These are phyloP conservation scores for Xanthoconium stramineum DNA, from an alignment of 768 basidiomycete genomes.

Conservation along the genomic window DNA sequence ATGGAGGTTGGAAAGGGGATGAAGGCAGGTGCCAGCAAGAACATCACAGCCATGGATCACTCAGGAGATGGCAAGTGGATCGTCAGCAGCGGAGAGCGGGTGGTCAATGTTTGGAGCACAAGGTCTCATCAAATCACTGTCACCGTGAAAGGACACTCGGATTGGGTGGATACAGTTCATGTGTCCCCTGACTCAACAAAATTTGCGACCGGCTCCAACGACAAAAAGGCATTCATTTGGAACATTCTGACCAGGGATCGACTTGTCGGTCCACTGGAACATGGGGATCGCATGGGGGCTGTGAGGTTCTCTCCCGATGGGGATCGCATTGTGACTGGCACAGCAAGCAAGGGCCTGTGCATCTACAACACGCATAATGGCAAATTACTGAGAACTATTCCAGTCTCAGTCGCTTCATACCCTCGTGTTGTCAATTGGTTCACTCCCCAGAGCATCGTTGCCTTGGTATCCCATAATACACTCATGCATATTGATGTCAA, in stretches of 20 bases:
- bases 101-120: background rate
- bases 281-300: background rate
- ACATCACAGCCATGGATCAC: background rate
- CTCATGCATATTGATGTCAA: background rate
- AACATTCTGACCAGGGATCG: conserved; percentile 1
- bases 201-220: conserved; percentile 2
- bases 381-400: background rate
- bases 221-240: conserved; percentile 3
- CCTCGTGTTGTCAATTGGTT: background rate
- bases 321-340: background rate
- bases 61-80: conserved; percentile 1
- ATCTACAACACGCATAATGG: conserved; percentile 1
- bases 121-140: background rate
- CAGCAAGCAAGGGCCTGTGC: background rate
- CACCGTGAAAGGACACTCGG: background rate
- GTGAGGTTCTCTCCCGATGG: conserved; percentile 14
- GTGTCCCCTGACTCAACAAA: conserved; percentile 7
- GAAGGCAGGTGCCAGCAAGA: background rate
- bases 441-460: background rate
- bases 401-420: background rate
- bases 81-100: background rate
- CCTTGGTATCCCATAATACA: background rate
- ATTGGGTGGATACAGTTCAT: background rate
- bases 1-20: background rate
- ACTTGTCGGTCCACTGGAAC: conserved; percentile 7